Percentiles rank a stretch among this genome's conserved stretches.
These are phyloP conservation scores for Thuidium tamariscinum DNA, from an alignment of 225 moss, liverwort and hornwort genomes.

Conservation along the genomic window DNA sequence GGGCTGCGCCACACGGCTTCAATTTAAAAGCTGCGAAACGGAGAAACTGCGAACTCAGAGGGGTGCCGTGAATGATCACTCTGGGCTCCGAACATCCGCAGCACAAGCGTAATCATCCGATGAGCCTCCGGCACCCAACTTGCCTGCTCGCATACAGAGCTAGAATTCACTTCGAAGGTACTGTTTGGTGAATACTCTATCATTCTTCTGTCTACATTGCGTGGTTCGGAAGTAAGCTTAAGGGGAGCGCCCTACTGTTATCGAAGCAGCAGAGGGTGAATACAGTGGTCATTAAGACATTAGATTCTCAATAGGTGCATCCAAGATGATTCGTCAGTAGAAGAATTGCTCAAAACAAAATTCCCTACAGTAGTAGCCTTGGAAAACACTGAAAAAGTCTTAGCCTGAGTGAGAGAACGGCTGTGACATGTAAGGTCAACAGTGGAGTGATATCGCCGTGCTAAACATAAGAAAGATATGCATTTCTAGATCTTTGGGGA, in stretches of 20 bases:
- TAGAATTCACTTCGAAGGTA: background rate
- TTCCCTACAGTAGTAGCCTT: too few relatives aligned
- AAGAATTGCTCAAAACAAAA: background rate
- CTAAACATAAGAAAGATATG: background rate
- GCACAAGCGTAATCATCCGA: too few relatives aligned
- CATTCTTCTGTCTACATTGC: background rate
- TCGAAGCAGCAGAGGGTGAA: background rate
- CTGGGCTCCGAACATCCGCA: background rate
- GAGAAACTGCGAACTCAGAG: too few relatives aligned
- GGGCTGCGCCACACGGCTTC: background rate
- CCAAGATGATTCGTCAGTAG: too few relatives aligned
- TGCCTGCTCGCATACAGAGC: background rate
- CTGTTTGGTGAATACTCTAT: background rate
- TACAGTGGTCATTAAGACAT: background rate
- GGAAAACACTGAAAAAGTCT: background rate
- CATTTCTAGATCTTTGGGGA: background rate
- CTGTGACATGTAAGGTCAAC: background rate
- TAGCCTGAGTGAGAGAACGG: background rate
- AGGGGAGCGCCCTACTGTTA: background rate
- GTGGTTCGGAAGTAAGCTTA: background rate
- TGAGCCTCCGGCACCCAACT: background rate
- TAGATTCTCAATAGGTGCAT: background rate
- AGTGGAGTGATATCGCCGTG: background rate
- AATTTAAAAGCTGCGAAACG: background rate
- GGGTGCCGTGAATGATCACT: background rate